Conservation (phyloP, 164 flowering plant species). For the Nymphaea thermarum region DNA sequence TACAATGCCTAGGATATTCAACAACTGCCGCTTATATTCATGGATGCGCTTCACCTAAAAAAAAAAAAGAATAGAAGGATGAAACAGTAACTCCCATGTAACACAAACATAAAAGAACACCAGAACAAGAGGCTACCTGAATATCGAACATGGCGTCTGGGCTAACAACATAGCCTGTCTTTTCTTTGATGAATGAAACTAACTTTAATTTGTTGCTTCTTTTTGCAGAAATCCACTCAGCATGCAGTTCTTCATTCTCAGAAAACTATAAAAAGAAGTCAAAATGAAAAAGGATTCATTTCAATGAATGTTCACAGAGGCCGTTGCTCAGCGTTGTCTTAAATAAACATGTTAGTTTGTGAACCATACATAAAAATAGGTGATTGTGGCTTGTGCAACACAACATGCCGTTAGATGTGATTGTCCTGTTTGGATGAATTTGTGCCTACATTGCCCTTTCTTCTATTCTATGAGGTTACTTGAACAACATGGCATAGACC, state of each 20-base stretch:
- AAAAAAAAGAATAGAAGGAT: background rate
- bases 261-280: conserved; percentile 41
- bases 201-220: conserved; percentile 68
- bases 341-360: too few relatives aligned
- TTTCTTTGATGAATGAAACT: conserved; percentile 64
- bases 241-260: conserved; percentile 73
- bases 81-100: too few relatives aligned
- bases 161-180: conserved; percentile 77
- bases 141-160: conserved; percentile 92
- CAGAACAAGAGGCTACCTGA: conserved; percentile 35
- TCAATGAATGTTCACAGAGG: too few relatives aligned
- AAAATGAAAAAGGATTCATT: background rate
- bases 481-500: too few relatives aligned
- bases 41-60: conserved; percentile 91
- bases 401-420: too few relatives aligned
- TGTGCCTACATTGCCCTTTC: too few relatives aligned
- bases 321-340: too few relatives aligned
- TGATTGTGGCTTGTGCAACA: too few relatives aligned
- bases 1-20: conserved; percentile 87
- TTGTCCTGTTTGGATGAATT: too few relatives aligned
- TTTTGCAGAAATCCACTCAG: conserved; percentile 73
- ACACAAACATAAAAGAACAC: too few relatives aligned
- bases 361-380: too few relatives aligned
- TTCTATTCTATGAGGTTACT: too few relatives aligned
- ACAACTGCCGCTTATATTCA: conserved; percentile 83